Base-by-base conservation (phyloP, 176 grass and related monocot genomes). In the Metroxylon sagu region DNA sequence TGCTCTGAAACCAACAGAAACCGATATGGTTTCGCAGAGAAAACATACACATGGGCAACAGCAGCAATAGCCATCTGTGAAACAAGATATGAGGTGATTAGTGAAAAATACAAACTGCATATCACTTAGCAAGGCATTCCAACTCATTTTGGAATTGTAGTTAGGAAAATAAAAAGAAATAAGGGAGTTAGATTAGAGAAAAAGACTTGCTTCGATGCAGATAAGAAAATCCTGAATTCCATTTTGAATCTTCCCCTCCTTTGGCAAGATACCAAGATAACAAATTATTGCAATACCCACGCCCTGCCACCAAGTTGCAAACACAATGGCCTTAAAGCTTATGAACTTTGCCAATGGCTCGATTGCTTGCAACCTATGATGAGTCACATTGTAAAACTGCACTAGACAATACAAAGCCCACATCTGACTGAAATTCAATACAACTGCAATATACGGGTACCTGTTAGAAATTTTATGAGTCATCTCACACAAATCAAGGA, bases 281-380 rank as follows among this genome's bases (percentile, higher is more conserved):
- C 92, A 91, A 28, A 91, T 77, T 49, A 97, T 83, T 51, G 92
- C 81, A 62, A 88, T 91, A 28, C 65, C 75, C 1, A 97, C 8
- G 62, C 87, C 87, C 59, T 97, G 87, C 87, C 92, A 97, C 87
- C 87, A 97, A 69, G 92, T 97, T 26, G 92, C 92, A 66, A 97
- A 97, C 21, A 97, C 92, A 62, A 96, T 91, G 59, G 87, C 92
- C 73, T 97, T 97, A 54, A 97, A 97, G 72, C 92, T 91, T 91
- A 91, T 85, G 78, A 97, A 91, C 76, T 97, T 97, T 30, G 79
- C 80, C 50, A 97, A 55, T 56, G 92, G 87, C 50, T 81, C 87
- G 71, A 88, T 97, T 62, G 68, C 56, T 50, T 80, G 81, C 29
- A 97, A 48, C 26, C 71, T 79, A 67, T 88, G 80, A 69, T 78